A percentile compares a stretch with the other conserved stretches of the same genome.
These are phyloP conservation scores for Puccinia polysora DNA, from an alignment of 1,284 basidiomycete species.

Conservation along the genomic window DNA sequence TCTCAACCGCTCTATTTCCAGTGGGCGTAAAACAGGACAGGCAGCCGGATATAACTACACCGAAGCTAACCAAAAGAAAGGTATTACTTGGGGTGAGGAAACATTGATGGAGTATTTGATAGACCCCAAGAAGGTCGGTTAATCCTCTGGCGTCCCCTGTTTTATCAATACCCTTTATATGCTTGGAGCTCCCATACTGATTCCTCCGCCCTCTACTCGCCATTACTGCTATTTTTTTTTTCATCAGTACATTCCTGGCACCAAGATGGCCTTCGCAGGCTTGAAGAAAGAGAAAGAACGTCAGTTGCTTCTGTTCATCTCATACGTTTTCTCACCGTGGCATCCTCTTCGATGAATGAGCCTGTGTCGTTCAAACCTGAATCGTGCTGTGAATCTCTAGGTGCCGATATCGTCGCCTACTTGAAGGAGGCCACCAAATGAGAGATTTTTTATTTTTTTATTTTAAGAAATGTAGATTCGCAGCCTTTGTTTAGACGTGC, in stretches of 20 bases:
- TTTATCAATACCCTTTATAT: background rate
- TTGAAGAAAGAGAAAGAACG: slow-evolving; percentile 96
- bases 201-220: background rate
- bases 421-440: slow-evolving; percentile 64
- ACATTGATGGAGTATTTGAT: slow-evolving; percentile 29
- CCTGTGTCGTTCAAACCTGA: no score
- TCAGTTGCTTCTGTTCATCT: no score
- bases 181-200: background rate
- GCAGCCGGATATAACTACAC: slow-evolving; percentile 86
- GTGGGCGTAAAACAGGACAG: slow-evolving; percentile 83
- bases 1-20: slow-evolving; percentile 53
- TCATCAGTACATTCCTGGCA: slow-evolving; percentile 81
- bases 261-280: slow-evolving; percentile 96
- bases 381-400: no score
- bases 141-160: background rate
- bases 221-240: slow-evolving; percentile 1
- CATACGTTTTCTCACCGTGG: no score
- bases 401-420: slow-evolving; percentile 54
- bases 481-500: no score
- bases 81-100: slow-evolving; percentile 64
- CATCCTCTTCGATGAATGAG: background rate
- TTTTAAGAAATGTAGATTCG: no score
- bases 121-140: slow-evolving; percentile 26
- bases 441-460: no score
- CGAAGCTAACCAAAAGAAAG: slow-evolving; percentile 94